phyloP scores from a whole-genome alignment of 495 filamentous ascomycete species.

The Trichoderma virens region DNA sequence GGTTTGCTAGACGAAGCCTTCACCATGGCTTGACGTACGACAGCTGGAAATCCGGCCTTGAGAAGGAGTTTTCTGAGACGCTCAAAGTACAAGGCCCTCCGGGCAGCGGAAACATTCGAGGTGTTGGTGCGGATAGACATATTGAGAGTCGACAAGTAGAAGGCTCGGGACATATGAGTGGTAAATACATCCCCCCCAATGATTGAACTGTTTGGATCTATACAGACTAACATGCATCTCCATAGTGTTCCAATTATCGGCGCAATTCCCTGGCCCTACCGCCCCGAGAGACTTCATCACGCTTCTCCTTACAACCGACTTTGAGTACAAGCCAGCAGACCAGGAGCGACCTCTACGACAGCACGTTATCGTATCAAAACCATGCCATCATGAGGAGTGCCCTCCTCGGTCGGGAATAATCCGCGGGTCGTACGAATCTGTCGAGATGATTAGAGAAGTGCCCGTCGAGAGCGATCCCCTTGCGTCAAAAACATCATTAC shows the following conservation, averaged over 20 bases:
- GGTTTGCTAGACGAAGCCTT: conserved; percentile 83
- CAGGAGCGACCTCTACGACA: conserved; percentile 40
- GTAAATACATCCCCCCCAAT: conserved; percentile 26
- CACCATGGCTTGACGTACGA: conserved; percentile 63
- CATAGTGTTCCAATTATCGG: conserved; percentile 72
- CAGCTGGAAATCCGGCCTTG: conserved; percentile 54
- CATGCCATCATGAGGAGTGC: conserved; percentile 66
- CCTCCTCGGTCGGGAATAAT: conserved; percentile 62
- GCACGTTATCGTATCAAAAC: conserved; percentile 82
- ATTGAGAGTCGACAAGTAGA: conserved; percentile 51
- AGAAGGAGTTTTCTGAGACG: conserved; percentile 56
- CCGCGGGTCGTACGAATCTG: conserved; percentile 80
- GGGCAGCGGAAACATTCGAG: conserved; percentile 65
- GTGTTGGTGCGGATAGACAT: conserved; percentile 71
- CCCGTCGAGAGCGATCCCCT: conserved; percentile 34
- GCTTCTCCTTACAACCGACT: conserved; percentile 55
- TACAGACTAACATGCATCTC: not conserved
- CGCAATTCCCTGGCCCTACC: conserved; percentile 84
- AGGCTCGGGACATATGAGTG: conserved; percentile 49
- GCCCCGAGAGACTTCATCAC: conserved; percentile 83
- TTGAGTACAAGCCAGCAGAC: conserved; percentile 13
- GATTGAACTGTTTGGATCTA: too few species aligned
- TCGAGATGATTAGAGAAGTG: conserved; percentile 86
- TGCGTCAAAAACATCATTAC: conserved; percentile 17
- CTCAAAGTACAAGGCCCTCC: conserved; percentile 51